Evolutionary conservation across 2,329 filamentous ascomycete species (phyloP).

Genomic region (Teratosphaeria gauchensis): DNA sequence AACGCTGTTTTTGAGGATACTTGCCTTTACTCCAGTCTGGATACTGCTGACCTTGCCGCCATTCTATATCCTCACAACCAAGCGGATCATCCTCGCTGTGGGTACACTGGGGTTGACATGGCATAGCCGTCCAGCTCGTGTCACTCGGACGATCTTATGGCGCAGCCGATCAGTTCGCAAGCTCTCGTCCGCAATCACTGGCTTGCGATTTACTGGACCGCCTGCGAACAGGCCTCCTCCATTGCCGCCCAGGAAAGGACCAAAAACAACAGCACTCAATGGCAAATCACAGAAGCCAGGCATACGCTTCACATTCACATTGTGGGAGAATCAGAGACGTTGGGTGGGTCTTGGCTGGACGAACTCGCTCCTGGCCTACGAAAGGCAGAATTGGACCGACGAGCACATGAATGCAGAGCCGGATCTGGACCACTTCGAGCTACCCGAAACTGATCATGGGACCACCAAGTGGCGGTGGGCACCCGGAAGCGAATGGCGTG

Average conservation of each 20-base stretch:
- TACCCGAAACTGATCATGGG: constrained; percentile 57
- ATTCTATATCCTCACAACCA: constrained; percentile 74
- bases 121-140: constrained; percentile 79
- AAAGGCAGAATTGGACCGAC: constrained; percentile 86
- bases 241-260: constrained; percentile 11
- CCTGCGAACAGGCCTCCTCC: constrained; percentile 20
- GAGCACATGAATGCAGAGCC: constrained; percentile 81
- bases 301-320: constrained; percentile 89
- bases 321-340: constrained; percentile 91
- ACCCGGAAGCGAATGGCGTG: constrained; percentile 71
- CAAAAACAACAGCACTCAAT: constrained; percentile 34
- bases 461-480: constrained; percentile 69
- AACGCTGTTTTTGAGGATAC: constrained; percentile 76
- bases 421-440: constrained; percentile 59
- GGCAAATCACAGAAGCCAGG: constrained; percentile 47
- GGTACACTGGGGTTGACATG: constrained; percentile 83
- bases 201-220: constrained; percentile 57
- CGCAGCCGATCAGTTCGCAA: constrained; percentile 66
- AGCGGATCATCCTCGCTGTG: constrained; percentile 71
- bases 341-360: constrained; percentile 97
- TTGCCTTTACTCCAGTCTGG: constrained; percentile 85
- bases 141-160: constrained; percentile 83
- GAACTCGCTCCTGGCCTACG: constrained; percentile 78
- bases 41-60: constrained; percentile 72
- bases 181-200: constrained; percentile 64